These are phyloP conservation scores for Ogataea kodamae DNA, from an alignment of 805 yeast species.

Conservation along the genomic window DNA sequence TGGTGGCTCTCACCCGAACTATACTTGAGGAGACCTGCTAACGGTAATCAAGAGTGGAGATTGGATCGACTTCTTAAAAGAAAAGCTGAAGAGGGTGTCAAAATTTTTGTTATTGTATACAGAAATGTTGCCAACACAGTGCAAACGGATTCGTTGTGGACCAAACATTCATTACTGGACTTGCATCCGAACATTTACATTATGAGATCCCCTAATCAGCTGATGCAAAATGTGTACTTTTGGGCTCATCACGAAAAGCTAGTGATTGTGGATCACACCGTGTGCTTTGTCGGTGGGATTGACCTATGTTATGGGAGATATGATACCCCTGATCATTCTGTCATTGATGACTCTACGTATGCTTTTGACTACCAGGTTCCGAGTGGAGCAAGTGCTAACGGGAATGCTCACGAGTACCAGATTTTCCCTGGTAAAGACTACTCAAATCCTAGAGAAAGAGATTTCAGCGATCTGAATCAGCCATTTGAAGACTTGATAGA, in stretches of 20 bases:
- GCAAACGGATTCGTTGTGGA: constrained; percentile 89
- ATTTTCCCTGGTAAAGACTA: constrained; percentile 96
- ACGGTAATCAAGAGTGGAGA: constrained; percentile 93
- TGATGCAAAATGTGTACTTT: constrained; percentile 85
- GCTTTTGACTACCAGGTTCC: constrained; percentile 27
- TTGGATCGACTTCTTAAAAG: constrained; percentile 82
- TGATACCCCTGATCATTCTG: constrained; percentile 94
- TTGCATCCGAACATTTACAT: constrained; percentile 85
- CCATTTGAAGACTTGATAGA: constrained; percentile 94
- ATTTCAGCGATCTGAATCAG: constrained; percentile 72
- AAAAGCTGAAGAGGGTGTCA: constrained; percentile 93
- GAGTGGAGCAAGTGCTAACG: constrained; percentile 19
- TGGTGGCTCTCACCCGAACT: constrained; percentile 99
- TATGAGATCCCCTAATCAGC: constrained; percentile 92
- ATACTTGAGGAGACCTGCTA: constrained; percentile 88
- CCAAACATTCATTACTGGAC: constrained; percentile 87
- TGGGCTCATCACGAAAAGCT: constrained; percentile 99
- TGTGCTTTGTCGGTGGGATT: constrained; percentile 92
- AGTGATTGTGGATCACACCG: constrained; percentile 78
- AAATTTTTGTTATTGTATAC: constrained; percentile 85
- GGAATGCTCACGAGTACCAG: constrained; percentile 42
- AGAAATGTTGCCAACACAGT: constrained; percentile 93
- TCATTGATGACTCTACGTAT: constrained; percentile 63
- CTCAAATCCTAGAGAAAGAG: constrained; percentile 91
- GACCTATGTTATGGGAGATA: constrained; percentile 94